These are phyloP conservation scores for Fusarium paranaense DNA, from an alignment of 2,329 filamentous ascomycete genomes.

Conservation along the genomic window DNA sequence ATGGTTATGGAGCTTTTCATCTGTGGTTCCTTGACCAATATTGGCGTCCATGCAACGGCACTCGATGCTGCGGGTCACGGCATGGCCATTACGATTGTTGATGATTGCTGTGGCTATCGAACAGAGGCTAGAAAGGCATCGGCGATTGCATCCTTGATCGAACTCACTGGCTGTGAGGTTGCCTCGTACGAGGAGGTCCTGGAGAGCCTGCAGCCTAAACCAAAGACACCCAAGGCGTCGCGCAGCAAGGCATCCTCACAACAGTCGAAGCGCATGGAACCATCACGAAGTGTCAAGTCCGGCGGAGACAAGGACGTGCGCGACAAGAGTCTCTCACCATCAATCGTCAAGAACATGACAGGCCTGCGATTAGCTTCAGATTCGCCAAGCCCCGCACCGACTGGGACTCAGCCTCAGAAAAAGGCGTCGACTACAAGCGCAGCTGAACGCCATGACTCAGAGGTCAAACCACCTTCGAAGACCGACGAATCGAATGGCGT, in stretches of 20 bases:
- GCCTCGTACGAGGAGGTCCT: slow-evolving; percentile 71
- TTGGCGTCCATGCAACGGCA: slow-evolving; percentile 91
- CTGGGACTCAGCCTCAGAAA: slow-evolving; percentile 34
- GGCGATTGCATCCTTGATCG: slow-evolving; percentile 77
- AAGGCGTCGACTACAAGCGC: slow-evolving; percentile 34
- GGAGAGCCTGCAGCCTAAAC: slow-evolving; percentile 39
- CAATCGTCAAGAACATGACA: slow-evolving; percentile 49
- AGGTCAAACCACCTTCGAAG: slow-evolving; percentile 28
- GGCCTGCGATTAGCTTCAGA: slow-evolving; percentile 46
- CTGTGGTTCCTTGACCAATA: slow-evolving; percentile 86
- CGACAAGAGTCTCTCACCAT: slow-evolving; percentile 41
- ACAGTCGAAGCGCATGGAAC: slow-evolving; percentile 21
- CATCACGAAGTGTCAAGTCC: slow-evolving; percentile 9
- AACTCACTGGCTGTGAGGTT: slow-evolving; percentile 79
- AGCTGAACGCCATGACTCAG: slow-evolving; percentile 31
- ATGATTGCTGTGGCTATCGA: slow-evolving; percentile 89
- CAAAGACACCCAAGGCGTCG: slow-evolving; percentile 17
- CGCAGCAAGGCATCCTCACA: slow-evolving; percentile 9
- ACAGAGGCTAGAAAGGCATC: slow-evolving; percentile 75
- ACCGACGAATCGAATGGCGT: slow-evolving; percentile 22
- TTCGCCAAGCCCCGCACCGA: slow-evolving; percentile 33
- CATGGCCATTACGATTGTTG: slow-evolving; percentile 85
- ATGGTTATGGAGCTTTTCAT: slow-evolving; percentile 92
- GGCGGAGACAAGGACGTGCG: slow-evolving; percentile 15
- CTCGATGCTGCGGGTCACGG: slow-evolving; percentile 91